A percentile compares a stretch with the other conserved stretches of the same genome.
phyloP scores from a whole-genome alignment of 306 rosid genomes.

The Cercis canadensis region DNA sequence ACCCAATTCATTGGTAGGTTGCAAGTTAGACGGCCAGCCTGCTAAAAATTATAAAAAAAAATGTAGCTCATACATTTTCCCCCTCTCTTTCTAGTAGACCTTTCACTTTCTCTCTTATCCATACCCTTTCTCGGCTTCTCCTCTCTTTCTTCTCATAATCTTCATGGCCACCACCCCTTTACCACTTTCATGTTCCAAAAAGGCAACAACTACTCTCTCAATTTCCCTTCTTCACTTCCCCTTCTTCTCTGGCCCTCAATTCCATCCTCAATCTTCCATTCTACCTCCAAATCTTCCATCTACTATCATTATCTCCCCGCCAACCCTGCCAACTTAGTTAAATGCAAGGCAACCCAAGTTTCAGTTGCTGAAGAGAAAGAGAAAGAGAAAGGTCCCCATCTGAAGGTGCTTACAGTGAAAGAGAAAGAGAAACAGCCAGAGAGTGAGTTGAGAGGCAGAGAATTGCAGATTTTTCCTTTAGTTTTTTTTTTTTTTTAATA shows the following conservation, averaged over 20 bases:
- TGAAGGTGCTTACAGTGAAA: slow-evolving; percentile 93
- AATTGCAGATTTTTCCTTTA: no score
- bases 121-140: not conserved
- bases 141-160: not conserved
- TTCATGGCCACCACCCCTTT: slow-evolving; percentile 57
- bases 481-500: no score
- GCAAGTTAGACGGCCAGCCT: no score
- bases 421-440: no score
- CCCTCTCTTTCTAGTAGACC: no score
- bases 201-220: slow-evolving; percentile 30
- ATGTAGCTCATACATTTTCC: no score
- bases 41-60: no score
- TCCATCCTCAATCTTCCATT: not conserved
- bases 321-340: slow-evolving; percentile 6
- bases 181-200: slow-evolving; percentile 45
- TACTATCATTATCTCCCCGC: not conserved
- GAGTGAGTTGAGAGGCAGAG: no score
- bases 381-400: slow-evolving; percentile 94
- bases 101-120: slow-evolving; percentile 15
- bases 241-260: slow-evolving; percentile 23
- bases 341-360: slow-evolving; percentile 72
- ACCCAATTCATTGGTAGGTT: no score
- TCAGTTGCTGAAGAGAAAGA: slow-evolving; percentile 67
- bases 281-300: slow-evolving; percentile 9
- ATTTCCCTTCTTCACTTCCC: slow-evolving; percentile 4